Conservation (phyloP, 495 filamentous ascomycete genomes). For the Penicillium atrosanguineum region DNA sequence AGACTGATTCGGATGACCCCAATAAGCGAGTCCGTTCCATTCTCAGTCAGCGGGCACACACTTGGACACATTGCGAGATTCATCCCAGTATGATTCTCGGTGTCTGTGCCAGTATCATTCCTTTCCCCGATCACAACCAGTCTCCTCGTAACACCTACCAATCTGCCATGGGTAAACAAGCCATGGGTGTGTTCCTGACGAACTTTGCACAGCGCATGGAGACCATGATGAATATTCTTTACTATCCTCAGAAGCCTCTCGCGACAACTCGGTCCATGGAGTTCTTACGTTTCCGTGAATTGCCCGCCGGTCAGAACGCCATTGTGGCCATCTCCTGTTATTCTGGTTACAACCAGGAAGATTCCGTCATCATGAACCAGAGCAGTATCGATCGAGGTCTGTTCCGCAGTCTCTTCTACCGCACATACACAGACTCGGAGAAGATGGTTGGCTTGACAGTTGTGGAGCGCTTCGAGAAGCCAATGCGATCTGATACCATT, state of each 20-base stretch:
- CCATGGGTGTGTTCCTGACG: conserved; percentile 97
- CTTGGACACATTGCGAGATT: conserved; percentile 97
- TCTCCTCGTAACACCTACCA: conserved; percentile 99
- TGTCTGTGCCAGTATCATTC: conserved; percentile 98
- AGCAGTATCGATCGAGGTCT: conserved; percentile 95
- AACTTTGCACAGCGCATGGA: conserved; percentile 97
- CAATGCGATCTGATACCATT: conserved; percentile 79
- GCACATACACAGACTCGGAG: conserved; percentile 92
- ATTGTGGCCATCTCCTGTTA: conserved; percentile 97
- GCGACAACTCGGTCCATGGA: conserved; percentile 98
- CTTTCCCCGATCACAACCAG: conserved; percentile 99
- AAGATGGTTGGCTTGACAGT: conserved; percentile 88
- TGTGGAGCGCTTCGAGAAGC: conserved; percentile 92
- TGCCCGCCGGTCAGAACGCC: conserved; percentile 96
- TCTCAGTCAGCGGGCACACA: conserved; percentile 76
- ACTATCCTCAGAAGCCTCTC: conserved; percentile 97
- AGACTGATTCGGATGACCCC: conserved; percentile 56
- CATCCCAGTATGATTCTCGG: conserved; percentile 98
- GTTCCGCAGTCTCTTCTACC: conserved; percentile 97
- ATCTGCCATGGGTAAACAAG: conserved; percentile 99
- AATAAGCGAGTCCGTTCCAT: conserved; percentile 84
- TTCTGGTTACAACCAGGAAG: conserved; percentile 99
- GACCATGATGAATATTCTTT: conserved; percentile 98
- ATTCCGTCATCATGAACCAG: conserved; percentile 99
- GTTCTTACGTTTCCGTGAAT: conserved; percentile 93